Conservation (phyloP, 2,329 filamentous ascomycete genomes). For the Phaeosphaeriaceae sp. region DNA sequence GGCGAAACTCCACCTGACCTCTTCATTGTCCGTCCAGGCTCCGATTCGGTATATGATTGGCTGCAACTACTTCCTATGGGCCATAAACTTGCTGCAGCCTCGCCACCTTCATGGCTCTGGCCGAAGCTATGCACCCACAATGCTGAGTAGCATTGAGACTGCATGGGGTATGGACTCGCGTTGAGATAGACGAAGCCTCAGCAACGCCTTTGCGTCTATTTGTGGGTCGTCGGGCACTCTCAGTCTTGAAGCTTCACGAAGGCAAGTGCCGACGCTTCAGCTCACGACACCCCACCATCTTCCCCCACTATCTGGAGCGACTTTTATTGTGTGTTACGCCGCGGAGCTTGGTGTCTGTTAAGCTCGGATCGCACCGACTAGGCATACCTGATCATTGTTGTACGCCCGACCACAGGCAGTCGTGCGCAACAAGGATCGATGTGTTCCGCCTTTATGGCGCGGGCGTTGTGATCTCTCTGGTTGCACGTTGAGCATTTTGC, state of each 20-base stretch:
- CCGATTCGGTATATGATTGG: conserved; percentile 30
- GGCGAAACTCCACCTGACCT: conserved; percentile 35
- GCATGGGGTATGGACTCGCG: conserved; percentile 1
- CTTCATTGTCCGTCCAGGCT: conserved; percentile 12
- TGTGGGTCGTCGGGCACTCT: neutral
- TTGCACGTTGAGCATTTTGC: neutral
- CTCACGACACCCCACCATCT: conserved; percentile 1
- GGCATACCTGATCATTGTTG: neutral
- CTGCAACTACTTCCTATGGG: conserved; percentile 17
- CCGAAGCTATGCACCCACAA: conserved; percentile 12
- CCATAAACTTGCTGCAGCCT: conserved; percentile 31
- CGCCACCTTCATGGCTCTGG: conserved; percentile 25
- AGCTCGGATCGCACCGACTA: conserved; percentile 1
- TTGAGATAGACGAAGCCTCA: conserved; percentile 1
- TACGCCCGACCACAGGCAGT: neutral
- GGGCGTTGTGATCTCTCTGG: neutral
- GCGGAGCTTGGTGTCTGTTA: neutral
- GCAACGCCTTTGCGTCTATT: neutral
- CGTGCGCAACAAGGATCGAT: neutral
- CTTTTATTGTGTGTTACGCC: neutral
- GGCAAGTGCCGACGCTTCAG: neutral
- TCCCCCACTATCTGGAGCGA: neutral
- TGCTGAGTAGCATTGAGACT: conserved; percentile 5
- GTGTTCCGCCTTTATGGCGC: neutral
- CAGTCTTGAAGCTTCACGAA: neutral